phyloP scores from a whole-genome alignment of 2,329 filamentous ascomycete species.

The Aspergillus sp. region DNA sequence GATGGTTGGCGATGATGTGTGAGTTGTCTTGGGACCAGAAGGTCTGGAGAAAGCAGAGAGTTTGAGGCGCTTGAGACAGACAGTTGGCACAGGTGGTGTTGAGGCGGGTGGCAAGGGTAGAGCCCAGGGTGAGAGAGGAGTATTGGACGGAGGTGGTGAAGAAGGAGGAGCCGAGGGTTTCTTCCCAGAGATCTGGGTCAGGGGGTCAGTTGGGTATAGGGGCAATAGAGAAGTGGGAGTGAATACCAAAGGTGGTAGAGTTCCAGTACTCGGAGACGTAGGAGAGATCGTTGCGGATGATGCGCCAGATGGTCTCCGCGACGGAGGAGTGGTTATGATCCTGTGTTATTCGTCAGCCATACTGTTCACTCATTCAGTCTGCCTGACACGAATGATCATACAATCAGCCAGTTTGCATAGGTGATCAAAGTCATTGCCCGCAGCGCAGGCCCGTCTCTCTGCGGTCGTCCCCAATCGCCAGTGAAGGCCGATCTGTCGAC shows the following conservation, averaged over 20 bases:
- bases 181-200: conserved; percentile 71
- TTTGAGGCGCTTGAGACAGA: conserved; percentile 63
- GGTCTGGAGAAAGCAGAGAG: conserved; percentile 70
- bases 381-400: conserved; percentile 4
- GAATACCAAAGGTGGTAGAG: conserved; percentile 56
- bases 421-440: conserved; percentile 70
- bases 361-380: background rate
- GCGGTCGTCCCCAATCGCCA: conserved; percentile 71
- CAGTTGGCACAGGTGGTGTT: conserved; percentile 62
- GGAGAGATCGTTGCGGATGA: conserved; percentile 71
- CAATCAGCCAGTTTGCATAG: conserved; percentile 71
- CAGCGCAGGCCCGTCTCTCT: conserved; percentile 76
- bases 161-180: conserved; percentile 73
- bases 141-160: conserved; percentile 73
- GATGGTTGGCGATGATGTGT: conserved; percentile 67
- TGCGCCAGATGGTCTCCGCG: conserved; percentile 65
- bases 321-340: conserved; percentile 57
- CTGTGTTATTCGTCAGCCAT: conserved; percentile 9
- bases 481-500: conserved; percentile 63
- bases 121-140: conserved; percentile 61
- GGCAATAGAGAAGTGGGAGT: background rate
- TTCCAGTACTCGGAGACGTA: conserved; percentile 61
- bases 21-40: conserved; percentile 62
- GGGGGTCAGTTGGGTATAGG: background rate
- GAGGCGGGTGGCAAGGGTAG: conserved; percentile 62